Evolutionary conservation across 2,329 filamentous ascomycete genomes (phyloP).

Genomic region (Calonectria honghensis): DNA sequence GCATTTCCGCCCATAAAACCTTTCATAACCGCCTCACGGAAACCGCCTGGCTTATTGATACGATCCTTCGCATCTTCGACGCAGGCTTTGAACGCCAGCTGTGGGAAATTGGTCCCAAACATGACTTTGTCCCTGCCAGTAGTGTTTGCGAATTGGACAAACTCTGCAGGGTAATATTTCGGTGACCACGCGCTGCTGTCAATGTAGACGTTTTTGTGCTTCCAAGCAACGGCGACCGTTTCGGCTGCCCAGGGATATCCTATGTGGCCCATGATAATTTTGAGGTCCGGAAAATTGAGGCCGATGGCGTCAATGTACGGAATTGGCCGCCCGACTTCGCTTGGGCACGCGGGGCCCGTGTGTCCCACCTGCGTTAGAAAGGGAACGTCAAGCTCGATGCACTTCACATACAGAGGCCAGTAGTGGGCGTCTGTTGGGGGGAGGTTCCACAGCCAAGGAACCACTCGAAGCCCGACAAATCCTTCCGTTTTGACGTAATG

Average conservation of each 20-base stretch:
- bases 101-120: neutral
- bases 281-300: neutral
- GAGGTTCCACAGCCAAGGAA: neutral
- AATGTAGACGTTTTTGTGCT: neutral
- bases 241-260: neutral
- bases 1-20: conserved; percentile 2
- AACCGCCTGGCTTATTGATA: neutral
- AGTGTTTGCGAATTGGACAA: neutral
- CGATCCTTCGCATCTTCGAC: neutral
- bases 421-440: neutral
- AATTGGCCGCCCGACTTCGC: neutral
- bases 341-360: neutral
- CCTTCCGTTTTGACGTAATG: neutral
- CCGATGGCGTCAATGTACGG: neutral
- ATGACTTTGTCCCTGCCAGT: neutral
- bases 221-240: neutral
- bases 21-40: neutral
- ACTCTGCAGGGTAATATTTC: neutral
- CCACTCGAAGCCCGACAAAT: neutral
- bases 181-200: neutral
- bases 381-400: neutral
- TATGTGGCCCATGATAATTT: neutral
- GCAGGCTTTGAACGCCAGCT: neutral
- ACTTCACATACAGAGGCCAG: neutral
- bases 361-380: neutral